A percentile compares a stretch with the other conserved stretches of the same genome.
phyloP scores from a whole-genome alignment of 495 filamentous ascomycete species.

The Talaromyces wortmannii region DNA sequence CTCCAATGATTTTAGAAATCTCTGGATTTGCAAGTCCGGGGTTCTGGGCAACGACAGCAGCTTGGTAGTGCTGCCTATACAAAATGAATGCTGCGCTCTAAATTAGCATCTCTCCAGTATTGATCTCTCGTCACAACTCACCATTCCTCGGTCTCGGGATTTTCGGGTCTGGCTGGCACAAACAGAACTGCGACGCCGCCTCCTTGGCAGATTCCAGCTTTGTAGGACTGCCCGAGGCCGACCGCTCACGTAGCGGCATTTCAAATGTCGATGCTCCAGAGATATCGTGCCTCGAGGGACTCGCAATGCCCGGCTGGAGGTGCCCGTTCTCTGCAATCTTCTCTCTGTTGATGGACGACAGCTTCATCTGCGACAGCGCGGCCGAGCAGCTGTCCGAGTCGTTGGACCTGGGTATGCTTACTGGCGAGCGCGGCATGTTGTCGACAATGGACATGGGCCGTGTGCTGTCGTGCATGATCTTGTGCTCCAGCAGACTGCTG shows the following conservation, averaged over 20 bases:
- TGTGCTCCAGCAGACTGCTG: conserved; percentile 41
- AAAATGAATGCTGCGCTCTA: conserved; percentile 78
- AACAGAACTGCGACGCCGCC: conserved; percentile 60
- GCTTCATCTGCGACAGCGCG: conserved; percentile 22
- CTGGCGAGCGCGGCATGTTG: neutral
- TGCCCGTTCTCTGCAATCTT: conserved; percentile 9
- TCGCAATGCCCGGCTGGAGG: neutral
- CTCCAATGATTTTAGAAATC: conserved; percentile 96
- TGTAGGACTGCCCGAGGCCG: conserved; percentile 26
- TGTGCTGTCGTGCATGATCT: conserved; percentile 38
- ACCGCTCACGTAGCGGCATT: conserved; percentile 11
- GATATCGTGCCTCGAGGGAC: neutral
- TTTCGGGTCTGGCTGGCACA: conserved; percentile 90
- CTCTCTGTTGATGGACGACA: conserved; percentile 20
- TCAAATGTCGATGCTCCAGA: neutral
- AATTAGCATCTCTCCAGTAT: neutral
- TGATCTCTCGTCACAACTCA: conserved; percentile 40
- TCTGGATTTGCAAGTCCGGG: conserved; percentile 93
- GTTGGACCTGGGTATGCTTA: neutral
- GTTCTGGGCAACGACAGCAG: conserved; percentile 68
- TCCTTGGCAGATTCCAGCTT: conserved; percentile 25
- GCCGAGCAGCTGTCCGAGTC: conserved; percentile 15
- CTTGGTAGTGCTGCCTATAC: conserved; percentile 92
- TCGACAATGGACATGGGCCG: neutral
- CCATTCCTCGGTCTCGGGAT: conserved; percentile 93